Evolutionary conservation across 805 yeast species (phyloP).

Genomic region (Millerago galiae): DNA sequence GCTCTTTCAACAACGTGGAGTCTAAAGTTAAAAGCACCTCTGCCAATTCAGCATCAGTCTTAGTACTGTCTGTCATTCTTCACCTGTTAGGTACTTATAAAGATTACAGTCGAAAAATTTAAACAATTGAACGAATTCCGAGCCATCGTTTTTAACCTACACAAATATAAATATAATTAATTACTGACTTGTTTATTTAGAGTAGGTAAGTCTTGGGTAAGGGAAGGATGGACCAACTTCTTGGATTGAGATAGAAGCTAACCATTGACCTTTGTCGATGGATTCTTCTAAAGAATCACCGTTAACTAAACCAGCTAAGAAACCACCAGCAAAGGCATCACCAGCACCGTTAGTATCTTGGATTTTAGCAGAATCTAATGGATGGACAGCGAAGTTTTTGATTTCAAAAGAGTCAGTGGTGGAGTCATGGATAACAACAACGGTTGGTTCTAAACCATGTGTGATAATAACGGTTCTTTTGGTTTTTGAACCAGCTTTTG

Average conservation of each 20-base stretch:
- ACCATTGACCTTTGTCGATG: conserved; percentile 91
- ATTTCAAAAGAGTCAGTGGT: conserved; percentile 39
- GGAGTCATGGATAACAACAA: conserved; percentile 57
- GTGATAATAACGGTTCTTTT: conserved; percentile 90
- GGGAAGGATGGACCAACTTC: conserved; percentile 95
- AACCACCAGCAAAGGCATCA: conserved; percentile 97
- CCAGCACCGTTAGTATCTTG: conserved; percentile 98
- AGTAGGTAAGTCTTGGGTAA: conserved; percentile 23
- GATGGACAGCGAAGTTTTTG: conserved; percentile 60
- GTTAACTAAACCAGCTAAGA: conserved; percentile 79
- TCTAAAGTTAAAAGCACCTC: conserved; percentile 17
- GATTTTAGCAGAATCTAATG: conserved; percentile 59
- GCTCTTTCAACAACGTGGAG: conserved; percentile 20
- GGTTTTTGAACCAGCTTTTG: conserved; percentile 61
- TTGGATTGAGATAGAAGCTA: conserved; percentile 87
- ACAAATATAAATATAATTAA: neutral
- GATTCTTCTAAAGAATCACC: conserved; percentile 55
- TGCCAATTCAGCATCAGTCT: conserved; percentile 10
- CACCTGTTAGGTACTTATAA: too few species aligned
- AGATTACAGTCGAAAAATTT: too few species aligned
- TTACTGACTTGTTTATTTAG: conserved; percentile 1
- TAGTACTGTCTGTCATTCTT: neutral
- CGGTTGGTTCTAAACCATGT: conserved; percentile 90
- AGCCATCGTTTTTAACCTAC: neutral
- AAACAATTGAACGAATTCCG: neutral